Percentiles rank a stretch among this genome's conserved stretches.
phyloP scores from a whole-genome alignment of 2,329 filamentous ascomycete species.

The Arthrobotrys sphaeroides region DNA sequence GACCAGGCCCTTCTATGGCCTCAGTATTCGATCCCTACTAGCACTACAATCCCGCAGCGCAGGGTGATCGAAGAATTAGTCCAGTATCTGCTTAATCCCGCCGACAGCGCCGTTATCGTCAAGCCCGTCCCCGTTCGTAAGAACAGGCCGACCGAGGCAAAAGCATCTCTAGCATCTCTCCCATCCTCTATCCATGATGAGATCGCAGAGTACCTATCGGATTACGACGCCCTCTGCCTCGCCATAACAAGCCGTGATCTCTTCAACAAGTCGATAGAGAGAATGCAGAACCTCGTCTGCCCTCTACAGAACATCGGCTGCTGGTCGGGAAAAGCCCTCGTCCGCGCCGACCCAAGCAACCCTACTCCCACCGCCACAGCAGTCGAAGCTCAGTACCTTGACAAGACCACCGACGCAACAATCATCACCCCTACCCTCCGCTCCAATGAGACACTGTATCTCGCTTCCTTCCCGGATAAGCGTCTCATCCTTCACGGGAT shows the following conservation, averaged over 20 bases:
- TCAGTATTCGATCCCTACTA: constrained; percentile 24
- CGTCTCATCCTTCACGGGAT: constrained; percentile 33
- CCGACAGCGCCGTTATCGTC: constrained; percentile 37
- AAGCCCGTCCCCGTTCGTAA: constrained; percentile 32
- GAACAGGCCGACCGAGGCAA: background rate
- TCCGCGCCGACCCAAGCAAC: constrained; percentile 38
- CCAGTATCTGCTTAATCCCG: constrained; percentile 36
- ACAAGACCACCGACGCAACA: constrained; percentile 32
- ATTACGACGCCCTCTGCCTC: constrained; percentile 39
- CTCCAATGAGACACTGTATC: constrained; percentile 40
- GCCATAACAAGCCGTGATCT: constrained; percentile 27
- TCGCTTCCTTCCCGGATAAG: constrained; percentile 38
- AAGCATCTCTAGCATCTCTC: constrained; percentile 18
- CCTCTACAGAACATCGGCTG: constrained; percentile 29
- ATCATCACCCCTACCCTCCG: constrained; percentile 15
- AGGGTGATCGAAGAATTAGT: constrained; percentile 47
- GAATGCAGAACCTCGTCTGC: constrained; percentile 42
- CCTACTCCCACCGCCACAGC: constrained; percentile 34
- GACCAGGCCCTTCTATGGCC: constrained; percentile 50
- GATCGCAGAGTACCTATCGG: constrained; percentile 38
- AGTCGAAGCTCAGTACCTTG: constrained; percentile 41
- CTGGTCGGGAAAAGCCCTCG: constrained; percentile 43
- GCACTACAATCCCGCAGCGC: constrained; percentile 36
- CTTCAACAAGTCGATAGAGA: constrained; percentile 36
- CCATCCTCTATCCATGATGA: constrained; percentile 35